A percentile compares a stretch with the other conserved stretches of the same genome.
phyloP scores from a whole-genome alignment of 1,284 basidiomycete genomes.

The Puccinia polysora region DNA sequence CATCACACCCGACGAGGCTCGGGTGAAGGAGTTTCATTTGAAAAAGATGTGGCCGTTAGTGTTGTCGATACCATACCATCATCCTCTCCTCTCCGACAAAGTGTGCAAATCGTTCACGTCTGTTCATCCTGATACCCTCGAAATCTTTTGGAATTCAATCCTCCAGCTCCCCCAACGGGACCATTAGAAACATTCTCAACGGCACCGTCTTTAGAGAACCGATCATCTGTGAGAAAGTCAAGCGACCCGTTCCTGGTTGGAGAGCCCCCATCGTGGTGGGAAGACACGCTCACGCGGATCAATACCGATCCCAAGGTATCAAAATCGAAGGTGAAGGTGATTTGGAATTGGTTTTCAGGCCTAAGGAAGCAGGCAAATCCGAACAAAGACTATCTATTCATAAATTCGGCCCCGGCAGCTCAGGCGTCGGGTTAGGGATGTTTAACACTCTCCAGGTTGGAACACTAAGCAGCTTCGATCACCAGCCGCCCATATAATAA shows the following conservation, averaged over 20 bases:
- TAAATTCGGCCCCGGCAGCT: constrained; percentile 69
- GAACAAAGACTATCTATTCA: constrained; percentile 71
- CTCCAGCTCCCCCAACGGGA: constrained; percentile 36
- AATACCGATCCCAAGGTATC: constrained; percentile 87
- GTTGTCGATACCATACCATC: too few relatives aligned
- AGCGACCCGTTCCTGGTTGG: constrained; percentile 93
- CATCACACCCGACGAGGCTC: constrained; percentile 85
- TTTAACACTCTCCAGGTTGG: constrained; percentile 87
- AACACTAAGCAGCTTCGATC: background rate
- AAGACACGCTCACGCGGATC: constrained; percentile 94
- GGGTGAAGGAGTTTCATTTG: constrained; percentile 72
- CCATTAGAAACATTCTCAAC: constrained; percentile 88
- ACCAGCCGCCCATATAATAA: too few relatives aligned
- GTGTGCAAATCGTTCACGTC: background rate
- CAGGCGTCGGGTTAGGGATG: constrained; percentile 76
- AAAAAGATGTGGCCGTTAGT: constrained; percentile 73
- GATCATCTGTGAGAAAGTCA: constrained; percentile 84
- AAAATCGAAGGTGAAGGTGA: constrained; percentile 81
- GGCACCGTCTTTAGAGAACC: constrained; percentile 99
- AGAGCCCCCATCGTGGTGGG: constrained; percentile 93
- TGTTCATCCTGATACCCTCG: background rate
- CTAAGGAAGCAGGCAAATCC: constrained; percentile 58
- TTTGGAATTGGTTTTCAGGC: constrained; percentile 80
- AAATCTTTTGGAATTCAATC: background rate
- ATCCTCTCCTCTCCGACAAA: too few relatives aligned